Evolutionary conservation across 306 rosid genomes (phyloP).

Genomic region (Trichosanthes truncata): DNA sequence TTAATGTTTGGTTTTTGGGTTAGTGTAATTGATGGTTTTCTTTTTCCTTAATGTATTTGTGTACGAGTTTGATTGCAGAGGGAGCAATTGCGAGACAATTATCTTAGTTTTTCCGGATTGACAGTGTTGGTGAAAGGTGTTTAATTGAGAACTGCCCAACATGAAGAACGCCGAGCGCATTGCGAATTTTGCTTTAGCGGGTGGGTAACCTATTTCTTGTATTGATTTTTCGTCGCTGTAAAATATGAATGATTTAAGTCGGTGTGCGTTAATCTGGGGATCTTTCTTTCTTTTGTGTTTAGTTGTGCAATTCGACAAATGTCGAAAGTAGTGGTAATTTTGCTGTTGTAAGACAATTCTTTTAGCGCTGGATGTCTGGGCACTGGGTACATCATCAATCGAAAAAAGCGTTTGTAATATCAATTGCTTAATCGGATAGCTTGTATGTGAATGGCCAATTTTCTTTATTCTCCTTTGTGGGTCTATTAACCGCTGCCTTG

Average conservation of each 20-base stretch:
- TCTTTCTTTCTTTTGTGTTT: neutral
- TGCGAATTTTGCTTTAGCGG: slow-evolving; percentile 83
- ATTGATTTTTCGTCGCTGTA: neutral
- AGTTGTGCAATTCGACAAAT: neutral
- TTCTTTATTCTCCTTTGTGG: neutral
- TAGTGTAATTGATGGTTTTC: neutral
- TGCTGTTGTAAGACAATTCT: neutral
- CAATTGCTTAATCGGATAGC: neutral
- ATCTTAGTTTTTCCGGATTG: slow-evolving; percentile 28
- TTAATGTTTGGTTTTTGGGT: neutral
- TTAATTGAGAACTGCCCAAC: slow-evolving; percentile 7
- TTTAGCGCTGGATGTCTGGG: neutral
- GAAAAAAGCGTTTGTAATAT: neutral
- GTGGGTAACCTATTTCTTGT: slow-evolving; percentile 48
- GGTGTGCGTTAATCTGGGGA: neutral
- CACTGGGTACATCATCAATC: neutral
- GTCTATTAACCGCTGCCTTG: neutral
- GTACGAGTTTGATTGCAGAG: slow-evolving; percentile 33
- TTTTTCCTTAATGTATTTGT: neutral
- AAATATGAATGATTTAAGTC: neutral
- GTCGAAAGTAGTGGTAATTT: neutral
- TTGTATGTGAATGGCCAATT: neutral
- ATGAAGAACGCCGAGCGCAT: slow-evolving; percentile 82
- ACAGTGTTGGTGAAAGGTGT: slow-evolving; percentile 7
- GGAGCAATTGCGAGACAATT: slow-evolving; percentile 21